Evolutionary conservation across 2,329 filamentous ascomycete species (phyloP), one percentile per base, ranked within the genome.

Genomic region (Tetracladium maxilliforme): DNA sequence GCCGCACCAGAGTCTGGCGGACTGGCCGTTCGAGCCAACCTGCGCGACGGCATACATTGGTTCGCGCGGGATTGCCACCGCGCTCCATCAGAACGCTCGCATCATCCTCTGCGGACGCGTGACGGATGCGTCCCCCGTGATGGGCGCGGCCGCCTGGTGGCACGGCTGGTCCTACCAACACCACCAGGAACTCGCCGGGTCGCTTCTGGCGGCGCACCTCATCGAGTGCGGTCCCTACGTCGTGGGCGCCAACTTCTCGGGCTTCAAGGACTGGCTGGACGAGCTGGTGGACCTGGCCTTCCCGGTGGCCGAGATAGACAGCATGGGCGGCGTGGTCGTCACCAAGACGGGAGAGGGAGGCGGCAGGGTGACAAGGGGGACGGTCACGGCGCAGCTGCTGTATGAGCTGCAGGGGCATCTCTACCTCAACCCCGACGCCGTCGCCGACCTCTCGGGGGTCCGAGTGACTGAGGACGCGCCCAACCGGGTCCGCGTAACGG

Each of bases 131-230:
- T 56, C 53, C 3, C 62, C 61, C 0, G 61, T 67, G 0, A 66
- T 70, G 29, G 66, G 58, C 0, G 61, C 63, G 0, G 64, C 64
- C 0, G 58, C 56, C 36, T 70, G 53, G 46, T 71, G 64, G 56
- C 54, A 70, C 26, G 44, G 49, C 2, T 72, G 64, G 67, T 30
- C 33, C 1, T 50, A 57, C 10, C 50, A 45, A 0, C 49, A 58
- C 14, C 64, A 56, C 12, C 54, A 70, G 30, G 35, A 47, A 11
- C 46, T 71, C 5, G 65, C 64, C 0, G 57, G 58, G 0, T 47
- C 60, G 0, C 38, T 69, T 0, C 40, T 69, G 4, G 60, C 61
- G 1, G 63, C 58, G 2, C 61, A 68, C 39, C 37, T 67, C 6
- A 64, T 67, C 20, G 64, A 69, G 35, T 68, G 63, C 34, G 55